These are phyloP conservation scores for Sodiomyces alkalinus DNA, from an alignment of 2,329 filamentous ascomycete genomes.

Conservation along the genomic window DNA sequence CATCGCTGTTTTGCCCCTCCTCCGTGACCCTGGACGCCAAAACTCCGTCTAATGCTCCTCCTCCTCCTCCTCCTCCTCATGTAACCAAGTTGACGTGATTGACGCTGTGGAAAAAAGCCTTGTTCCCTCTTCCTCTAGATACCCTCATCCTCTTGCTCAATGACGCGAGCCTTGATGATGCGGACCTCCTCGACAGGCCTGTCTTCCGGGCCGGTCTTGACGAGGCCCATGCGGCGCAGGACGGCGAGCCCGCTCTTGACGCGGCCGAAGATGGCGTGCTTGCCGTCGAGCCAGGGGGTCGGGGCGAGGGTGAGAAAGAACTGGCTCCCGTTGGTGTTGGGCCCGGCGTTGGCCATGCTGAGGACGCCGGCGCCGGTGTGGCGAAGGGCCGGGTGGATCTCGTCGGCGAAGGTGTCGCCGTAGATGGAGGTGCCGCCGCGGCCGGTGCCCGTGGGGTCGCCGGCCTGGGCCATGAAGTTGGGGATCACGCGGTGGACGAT, in stretches of 20 bases:
- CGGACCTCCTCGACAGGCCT: conserved; percentile 68
- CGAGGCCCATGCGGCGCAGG: conserved; percentile 77
- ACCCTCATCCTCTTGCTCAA: conserved; percentile 49
- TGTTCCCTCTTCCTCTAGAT: neutral
- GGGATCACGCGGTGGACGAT: conserved; percentile 92
- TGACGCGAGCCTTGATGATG: conserved; percentile 56
- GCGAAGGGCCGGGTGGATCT: conserved; percentile 63
- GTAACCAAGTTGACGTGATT: neutral
- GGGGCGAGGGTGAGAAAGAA: conserved; percentile 94
- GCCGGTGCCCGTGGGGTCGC: conserved; percentile 87
- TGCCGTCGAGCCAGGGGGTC: conserved; percentile 91
- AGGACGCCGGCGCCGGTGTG: conserved; percentile 90
- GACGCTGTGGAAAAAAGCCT: neutral
- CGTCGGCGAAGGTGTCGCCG: conserved; percentile 87
- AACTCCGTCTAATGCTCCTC: no score
- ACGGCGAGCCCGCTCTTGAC: conserved; percentile 71
- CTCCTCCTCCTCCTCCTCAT: neutral
- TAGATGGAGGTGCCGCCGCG: conserved; percentile 81
- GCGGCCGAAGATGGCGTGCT: conserved; percentile 91
- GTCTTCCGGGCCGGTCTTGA: conserved; percentile 72
- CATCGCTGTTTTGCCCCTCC: no score
- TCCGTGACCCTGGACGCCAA: no score
- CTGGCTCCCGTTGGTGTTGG: conserved; percentile 86
- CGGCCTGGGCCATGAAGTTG: conserved; percentile 92
- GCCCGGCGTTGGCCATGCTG: conserved; percentile 91